Evolutionary conservation across 179 eudicot genomes (phyloP).

Genomic region (Beta corolliflora): DNA sequence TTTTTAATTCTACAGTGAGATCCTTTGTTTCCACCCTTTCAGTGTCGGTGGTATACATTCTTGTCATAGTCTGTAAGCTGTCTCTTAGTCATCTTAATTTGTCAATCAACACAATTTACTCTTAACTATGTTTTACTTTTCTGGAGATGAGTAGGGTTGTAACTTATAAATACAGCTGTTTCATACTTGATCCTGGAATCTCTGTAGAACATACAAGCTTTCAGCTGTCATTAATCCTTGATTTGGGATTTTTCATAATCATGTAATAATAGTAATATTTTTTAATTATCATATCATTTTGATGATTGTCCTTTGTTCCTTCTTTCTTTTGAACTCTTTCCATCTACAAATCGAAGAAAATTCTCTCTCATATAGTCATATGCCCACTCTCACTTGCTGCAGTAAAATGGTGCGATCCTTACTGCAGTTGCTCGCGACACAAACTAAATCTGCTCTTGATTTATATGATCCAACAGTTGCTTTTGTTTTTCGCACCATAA

Average conservation of each 20-base stretch:
- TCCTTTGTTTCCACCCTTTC: constrained; percentile 10
- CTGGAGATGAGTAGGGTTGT: constrained; percentile 4
- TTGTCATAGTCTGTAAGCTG: not conserved
- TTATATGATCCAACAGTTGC: too few relatives aligned
- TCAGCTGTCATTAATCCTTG: constrained; percentile 1
- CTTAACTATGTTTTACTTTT: not conserved
- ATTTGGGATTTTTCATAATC: constrained; percentile 2
- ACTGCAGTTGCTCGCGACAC: too few relatives aligned
- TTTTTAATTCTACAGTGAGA: not conserved
- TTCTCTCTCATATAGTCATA: too few relatives aligned
- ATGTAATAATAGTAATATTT: not conserved
- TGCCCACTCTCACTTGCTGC: too few relatives aligned
- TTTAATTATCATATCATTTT: not conserved
- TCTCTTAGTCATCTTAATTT: not conserved
- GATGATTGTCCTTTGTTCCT: not conserved
- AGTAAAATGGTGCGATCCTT: too few relatives aligned
- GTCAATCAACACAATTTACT: not conserved
- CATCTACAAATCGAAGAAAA: too few relatives aligned
- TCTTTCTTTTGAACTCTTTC: too few relatives aligned
- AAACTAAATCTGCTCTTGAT: too few relatives aligned
- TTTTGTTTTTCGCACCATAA: too few relatives aligned
- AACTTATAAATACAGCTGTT: constrained; percentile 1
- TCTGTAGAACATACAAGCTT: constrained; percentile 10
- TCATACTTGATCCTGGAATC: not conserved
- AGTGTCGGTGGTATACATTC: constrained; percentile 8